Conservation (phyloP, 2,329 filamentous ascomycete genomes). For the Aspergillus pseudoviridinutans region DNA sequence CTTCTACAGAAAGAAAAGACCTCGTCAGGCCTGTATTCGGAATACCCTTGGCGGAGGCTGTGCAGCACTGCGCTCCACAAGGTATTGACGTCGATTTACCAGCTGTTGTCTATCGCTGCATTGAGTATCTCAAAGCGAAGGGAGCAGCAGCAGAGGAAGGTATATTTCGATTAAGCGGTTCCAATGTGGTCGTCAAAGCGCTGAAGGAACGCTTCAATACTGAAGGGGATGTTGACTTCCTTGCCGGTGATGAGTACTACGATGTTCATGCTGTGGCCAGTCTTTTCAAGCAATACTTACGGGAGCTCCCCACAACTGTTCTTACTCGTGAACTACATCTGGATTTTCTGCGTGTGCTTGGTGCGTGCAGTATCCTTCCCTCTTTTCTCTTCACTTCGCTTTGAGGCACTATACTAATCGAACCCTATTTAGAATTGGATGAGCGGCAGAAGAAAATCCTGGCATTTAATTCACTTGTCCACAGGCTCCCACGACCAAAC, state of each 20-base stretch:
- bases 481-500: slow-evolving; percentile 75
- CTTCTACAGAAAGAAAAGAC: slow-evolving; percentile 46
- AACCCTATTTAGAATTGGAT: slow-evolving; percentile 57
- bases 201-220: slow-evolving; percentile 89
- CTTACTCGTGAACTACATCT: slow-evolving; percentile 85
- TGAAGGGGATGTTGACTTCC: slow-evolving; percentile 84
- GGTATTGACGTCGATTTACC: slow-evolving; percentile 75
- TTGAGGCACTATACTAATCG: slow-evolving; percentile 4
- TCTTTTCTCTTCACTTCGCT: neutral
- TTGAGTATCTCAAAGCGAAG: slow-evolving; percentile 85
- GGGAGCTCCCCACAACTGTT: slow-evolving; percentile 87
- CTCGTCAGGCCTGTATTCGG: slow-evolving; percentile 75
- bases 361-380: slow-evolving; percentile 34
- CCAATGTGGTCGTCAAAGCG: slow-evolving; percentile 87
- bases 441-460: slow-evolving; percentile 72
- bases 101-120: slow-evolving; percentile 89
- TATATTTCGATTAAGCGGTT: slow-evolving; percentile 96
- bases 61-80: slow-evolving; percentile 68
- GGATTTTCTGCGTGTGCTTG: slow-evolving; percentile 77
- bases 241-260: slow-evolving; percentile 75
- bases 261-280: slow-evolving; percentile 96
- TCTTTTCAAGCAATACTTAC: slow-evolving; percentile 86
- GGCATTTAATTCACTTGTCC: slow-evolving; percentile 72
- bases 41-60: slow-evolving; percentile 77
- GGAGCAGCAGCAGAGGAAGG: slow-evolving; percentile 83